A percentile compares a stretch with the other conserved stretches of the same genome.
phyloP scores from a whole-genome alignment of 495 filamentous ascomycete genomes.

The Lasiosphaeria miniovina region DNA sequence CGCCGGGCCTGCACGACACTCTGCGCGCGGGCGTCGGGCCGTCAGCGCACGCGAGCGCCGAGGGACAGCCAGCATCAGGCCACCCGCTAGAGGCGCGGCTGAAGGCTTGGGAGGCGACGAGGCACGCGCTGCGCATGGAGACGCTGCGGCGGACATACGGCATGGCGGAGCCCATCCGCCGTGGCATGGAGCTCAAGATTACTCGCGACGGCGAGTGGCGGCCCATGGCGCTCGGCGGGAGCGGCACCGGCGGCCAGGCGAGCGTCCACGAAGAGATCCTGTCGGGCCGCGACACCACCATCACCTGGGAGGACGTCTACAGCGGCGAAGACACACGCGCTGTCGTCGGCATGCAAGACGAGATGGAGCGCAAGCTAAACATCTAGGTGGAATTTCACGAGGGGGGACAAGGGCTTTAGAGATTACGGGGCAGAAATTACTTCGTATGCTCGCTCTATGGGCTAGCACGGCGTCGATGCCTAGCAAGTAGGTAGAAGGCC shows the following conservation, averaged over 20 bases:
- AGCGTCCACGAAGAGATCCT: slow-evolving; percentile 77
- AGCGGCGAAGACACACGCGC: slow-evolving; percentile 66
- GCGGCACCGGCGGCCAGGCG: slow-evolving; percentile 19
- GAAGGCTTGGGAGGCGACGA: slow-evolving; percentile 76
- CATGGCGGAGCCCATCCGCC: slow-evolving; percentile 86
- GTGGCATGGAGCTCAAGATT: slow-evolving; percentile 95
- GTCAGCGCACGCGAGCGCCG: slow-evolving; percentile 41
- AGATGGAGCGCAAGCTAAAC: slow-evolving; percentile 87
- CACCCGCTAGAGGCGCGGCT: slow-evolving; percentile 93
- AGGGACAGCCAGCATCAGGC: slow-evolving; percentile 50
- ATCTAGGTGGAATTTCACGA: slow-evolving; percentile 26
- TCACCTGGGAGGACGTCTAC: slow-evolving; percentile 92
- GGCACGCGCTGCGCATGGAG: slow-evolving; percentile 85
- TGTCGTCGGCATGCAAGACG: slow-evolving; percentile 71
- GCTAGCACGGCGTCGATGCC: background rate
- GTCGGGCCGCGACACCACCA: slow-evolving; percentile 66
- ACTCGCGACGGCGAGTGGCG: slow-evolving; percentile 54
- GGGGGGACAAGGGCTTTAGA: background rate
- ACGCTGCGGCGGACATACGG: slow-evolving; percentile 78
- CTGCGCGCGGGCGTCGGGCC: slow-evolving; percentile 75
- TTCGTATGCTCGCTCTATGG: background rate
- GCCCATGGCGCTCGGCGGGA: slow-evolving; percentile 44
- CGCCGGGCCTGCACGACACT: slow-evolving; percentile 86
- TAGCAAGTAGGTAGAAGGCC: background rate
- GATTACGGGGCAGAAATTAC: background rate